Base-by-base conservation (phyloP, 2,329 filamentous ascomycete genomes). In the Claviceps purpurea region DNA sequence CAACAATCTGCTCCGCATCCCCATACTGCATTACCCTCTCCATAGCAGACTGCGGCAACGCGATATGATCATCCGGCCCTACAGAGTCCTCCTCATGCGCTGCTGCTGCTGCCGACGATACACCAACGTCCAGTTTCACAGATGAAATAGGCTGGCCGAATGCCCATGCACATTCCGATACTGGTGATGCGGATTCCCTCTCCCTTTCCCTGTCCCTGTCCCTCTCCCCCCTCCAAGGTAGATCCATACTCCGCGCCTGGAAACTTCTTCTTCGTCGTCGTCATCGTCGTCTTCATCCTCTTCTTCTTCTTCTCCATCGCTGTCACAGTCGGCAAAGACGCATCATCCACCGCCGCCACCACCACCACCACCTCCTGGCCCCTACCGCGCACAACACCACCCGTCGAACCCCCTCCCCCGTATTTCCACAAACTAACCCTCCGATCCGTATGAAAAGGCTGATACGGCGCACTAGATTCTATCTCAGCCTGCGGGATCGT, bases 381-480 rank as follows among this genome's bases (percentile, higher is more conserved):
- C 24, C 67, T 61, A 20, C 72, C 68, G 3, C 68, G 66, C 37
- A 77, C 60, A 14, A 72, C 63, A 3, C 62, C 62, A 26, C 72
- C 68, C 20, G 72, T 60, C 8, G 66, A 62, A 13, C 70, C 64
- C 11, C 20, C 43, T 8, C 60, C 57, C 39, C 62, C 68, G 62
- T 84, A 87, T 43, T 89, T 77, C 58, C 82, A 86, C 30, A 96
- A 73, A n/a, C 77, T 80, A 45, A 97, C 87, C 3, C 91, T 81
- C 51, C 82, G 79, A 62, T 97, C 90, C 0, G 90, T 93, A 65
- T 97, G 91, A 71, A 97, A 96, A 1, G 93, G 91, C 61, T 95
- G 90, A 61, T 95, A 97, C 2, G 91, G 89, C 4, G 90, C 87
- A 62, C 91, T 96, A 1, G 91, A 95, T 64, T 98, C 93, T 57